Percentiles rank a stretch among this genome's conserved stretches.
Conservation (phyloP, 352 stramenopile species). For the Globisporangium radiosum region DNA sequence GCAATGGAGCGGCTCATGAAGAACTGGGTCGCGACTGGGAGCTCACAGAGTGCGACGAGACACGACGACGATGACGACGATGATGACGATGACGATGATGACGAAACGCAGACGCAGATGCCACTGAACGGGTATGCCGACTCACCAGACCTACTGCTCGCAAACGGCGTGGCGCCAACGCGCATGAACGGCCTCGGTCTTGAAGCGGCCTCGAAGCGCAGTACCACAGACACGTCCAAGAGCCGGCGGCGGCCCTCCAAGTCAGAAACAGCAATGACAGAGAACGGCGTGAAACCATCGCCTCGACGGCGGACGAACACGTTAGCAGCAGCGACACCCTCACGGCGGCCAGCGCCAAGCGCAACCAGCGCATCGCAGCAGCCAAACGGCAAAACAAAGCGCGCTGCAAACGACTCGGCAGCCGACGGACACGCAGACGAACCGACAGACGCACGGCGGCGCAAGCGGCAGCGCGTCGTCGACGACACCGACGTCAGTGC, state of each 20-base stretch:
- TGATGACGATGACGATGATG: slow-evolving; percentile 15
- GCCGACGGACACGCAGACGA: slow-evolving; percentile 24
- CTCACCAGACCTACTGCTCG: slow-evolving; percentile 11
- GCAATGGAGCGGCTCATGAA: slow-evolving; percentile 13
- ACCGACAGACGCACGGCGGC: too few species aligned
- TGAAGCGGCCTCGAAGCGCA: too few species aligned
- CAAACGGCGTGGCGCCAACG: background rate
- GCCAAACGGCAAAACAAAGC: slow-evolving; percentile 4
- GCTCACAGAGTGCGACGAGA: background rate
- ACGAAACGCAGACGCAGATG: slow-evolving; percentile 18
- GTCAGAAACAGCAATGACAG: background rate
- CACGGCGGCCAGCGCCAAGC: too few species aligned
- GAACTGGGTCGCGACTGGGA: slow-evolving; percentile 9
- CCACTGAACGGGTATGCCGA: slow-evolving; percentile 7
- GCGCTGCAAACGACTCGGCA: background rate
- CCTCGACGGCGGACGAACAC: background rate
- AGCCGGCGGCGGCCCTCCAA: too few species aligned
- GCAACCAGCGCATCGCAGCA: too few species aligned
- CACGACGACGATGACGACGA: slow-evolving; percentile 5
- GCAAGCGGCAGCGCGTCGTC: slow-evolving; percentile 2
- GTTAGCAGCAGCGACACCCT: background rate
- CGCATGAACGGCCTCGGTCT: background rate
- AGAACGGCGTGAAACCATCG: background rate
- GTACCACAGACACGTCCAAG: too few species aligned
- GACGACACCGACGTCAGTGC: slow-evolving; percentile 14